phyloP scores from a whole-genome alignment of 2,329 filamentous ascomycete genomes.

The Pseudovirgaria hyperparasitica region DNA sequence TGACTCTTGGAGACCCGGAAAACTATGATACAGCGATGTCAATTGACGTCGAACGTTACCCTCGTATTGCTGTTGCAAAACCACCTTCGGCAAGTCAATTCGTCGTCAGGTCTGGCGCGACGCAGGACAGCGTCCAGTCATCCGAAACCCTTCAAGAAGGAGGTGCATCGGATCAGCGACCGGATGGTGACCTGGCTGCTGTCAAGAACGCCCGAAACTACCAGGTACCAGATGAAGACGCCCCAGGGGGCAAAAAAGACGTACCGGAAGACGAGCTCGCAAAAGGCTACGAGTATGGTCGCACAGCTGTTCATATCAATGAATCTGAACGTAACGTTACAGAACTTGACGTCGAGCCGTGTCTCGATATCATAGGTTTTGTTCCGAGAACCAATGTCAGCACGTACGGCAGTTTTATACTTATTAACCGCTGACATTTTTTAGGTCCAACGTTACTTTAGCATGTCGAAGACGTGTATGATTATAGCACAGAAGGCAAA shows the following conservation, averaged over 20 bases:
- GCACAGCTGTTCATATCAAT: constrained; percentile 80
- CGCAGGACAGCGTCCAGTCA: constrained; percentile 41
- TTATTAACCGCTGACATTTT: background rate
- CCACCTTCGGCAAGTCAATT: constrained; percentile 69
- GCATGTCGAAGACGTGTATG: constrained; percentile 68
- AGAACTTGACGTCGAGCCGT: constrained; percentile 64
- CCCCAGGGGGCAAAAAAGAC: constrained; percentile 67
- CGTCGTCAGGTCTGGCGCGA: constrained; percentile 37
- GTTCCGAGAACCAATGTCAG: constrained; percentile 56
- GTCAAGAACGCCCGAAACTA: constrained; percentile 75
- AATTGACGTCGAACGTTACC: constrained; percentile 85
- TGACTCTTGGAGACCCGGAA: constrained; percentile 68
- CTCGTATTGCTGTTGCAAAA: constrained; percentile 66
- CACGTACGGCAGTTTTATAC: constrained; percentile 1
- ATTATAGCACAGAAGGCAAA: constrained; percentile 68
- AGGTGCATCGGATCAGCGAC: constrained; percentile 24
- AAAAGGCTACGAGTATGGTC: constrained; percentile 90
- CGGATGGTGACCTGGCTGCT: constrained; percentile 39
- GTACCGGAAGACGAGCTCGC: constrained; percentile 72
- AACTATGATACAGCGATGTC: constrained; percentile 61
- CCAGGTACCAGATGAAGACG: constrained; percentile 61
- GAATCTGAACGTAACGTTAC: constrained; percentile 79
- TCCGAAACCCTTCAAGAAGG: constrained; percentile 33
- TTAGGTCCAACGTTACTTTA: constrained; percentile 72
- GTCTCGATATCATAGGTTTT: constrained; percentile 78